These are phyloP conservation scores for Zymoseptoria brevis DNA, from an alignment of 2,329 filamentous ascomycete genomes.

Conservation along the genomic window DNA sequence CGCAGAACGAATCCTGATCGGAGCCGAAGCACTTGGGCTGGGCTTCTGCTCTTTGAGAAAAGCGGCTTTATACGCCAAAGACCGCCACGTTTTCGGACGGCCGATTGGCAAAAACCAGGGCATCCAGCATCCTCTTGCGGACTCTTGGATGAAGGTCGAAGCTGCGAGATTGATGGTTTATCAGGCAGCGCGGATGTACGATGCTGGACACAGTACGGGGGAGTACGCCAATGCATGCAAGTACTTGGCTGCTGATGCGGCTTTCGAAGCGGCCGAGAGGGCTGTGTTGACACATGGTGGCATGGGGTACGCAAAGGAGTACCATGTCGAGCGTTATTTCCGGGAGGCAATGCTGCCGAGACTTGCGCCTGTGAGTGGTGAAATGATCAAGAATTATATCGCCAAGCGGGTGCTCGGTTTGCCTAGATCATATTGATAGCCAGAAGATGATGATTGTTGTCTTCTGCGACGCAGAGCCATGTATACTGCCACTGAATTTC, in stretches of 20 bases:
- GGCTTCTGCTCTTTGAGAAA: conserved; percentile 38
- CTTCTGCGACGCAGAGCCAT: background rate
- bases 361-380: conserved; percentile 53
- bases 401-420: conserved; percentile 26
- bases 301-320: conserved; percentile 55
- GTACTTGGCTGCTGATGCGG: conserved; percentile 59
- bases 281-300: conserved; percentile 54
- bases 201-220: conserved; percentile 43
- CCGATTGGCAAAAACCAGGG: conserved; percentile 60
- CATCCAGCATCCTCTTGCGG: conserved; percentile 57
- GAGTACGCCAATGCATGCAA: conserved; percentile 58
- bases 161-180: conserved; percentile 58
- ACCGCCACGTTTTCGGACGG: conserved; percentile 57
- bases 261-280: conserved; percentile 54
- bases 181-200: conserved; percentile 57
- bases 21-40: conserved; percentile 44
- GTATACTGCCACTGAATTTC: background rate
- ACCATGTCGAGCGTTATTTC: conserved; percentile 58
- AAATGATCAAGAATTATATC: conserved; percentile 31
- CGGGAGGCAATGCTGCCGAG: conserved; percentile 58
- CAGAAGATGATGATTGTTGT: background rate
- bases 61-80: conserved; percentile 58
- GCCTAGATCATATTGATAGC: conserved; percentile 20
- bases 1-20: conserved; percentile 64
- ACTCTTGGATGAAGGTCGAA: conserved; percentile 58